Percentiles rank a stretch among this genome's conserved stretches.
phyloP scores from a whole-genome alignment of 805 yeast genomes.

The Candida takata region DNA sequence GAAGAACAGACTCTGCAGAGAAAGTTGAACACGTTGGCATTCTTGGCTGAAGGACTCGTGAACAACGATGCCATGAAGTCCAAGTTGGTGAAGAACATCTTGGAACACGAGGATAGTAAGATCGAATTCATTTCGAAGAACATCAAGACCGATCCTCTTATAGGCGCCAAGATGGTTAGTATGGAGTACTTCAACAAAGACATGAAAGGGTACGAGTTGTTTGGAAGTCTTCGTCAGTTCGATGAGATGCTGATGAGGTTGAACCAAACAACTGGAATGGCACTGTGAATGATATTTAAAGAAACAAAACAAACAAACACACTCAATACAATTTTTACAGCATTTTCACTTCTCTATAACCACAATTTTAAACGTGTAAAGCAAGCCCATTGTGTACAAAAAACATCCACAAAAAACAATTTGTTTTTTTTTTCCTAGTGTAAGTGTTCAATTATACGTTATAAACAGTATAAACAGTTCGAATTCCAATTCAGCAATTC shows the following conservation, averaged over 20 bases:
- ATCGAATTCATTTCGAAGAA: constrained; percentile 1
- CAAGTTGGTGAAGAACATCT: constrained; percentile 7
- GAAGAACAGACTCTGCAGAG: not conserved
- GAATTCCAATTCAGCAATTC: no score
- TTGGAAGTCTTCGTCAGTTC: constrained; percentile 7
- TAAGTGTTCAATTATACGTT: no score
- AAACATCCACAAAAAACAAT: no score
- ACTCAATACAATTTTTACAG: no score
- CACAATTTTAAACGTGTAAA: no score
- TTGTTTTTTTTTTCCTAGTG: no score
- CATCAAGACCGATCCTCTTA: constrained; percentile 1
- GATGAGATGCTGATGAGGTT: constrained; percentile 11
- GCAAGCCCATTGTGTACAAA: no score
- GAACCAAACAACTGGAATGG: constrained; percentile 10
- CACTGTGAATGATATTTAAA: no score
- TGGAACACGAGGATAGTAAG: constrained; percentile 10
- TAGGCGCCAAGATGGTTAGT: constrained; percentile 4
- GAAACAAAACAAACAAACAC: no score
- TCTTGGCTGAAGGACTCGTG: not conserved
- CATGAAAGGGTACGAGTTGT: constrained; percentile 5
- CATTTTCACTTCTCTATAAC: no score
- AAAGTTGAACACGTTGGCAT: not conserved
- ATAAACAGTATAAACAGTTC: no score
- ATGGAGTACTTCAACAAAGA: not conserved
- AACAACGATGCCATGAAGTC: constrained; percentile 2